phyloP scores from a whole-genome alignment of 805 yeast genomes.

The Nakazawaea ernobii region DNA sequence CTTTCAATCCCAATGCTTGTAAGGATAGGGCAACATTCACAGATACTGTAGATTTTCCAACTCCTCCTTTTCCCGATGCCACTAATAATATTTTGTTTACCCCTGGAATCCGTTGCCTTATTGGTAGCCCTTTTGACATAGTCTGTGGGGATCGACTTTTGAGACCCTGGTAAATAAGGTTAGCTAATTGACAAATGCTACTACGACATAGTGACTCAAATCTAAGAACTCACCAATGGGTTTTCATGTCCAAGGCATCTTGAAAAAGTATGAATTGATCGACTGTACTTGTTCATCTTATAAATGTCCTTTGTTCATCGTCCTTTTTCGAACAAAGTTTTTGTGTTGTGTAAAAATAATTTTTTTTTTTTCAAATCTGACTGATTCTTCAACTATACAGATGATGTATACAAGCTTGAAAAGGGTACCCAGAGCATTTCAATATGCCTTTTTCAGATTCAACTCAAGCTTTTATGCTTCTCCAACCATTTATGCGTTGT shows the following conservation, averaged over 20 bases:
- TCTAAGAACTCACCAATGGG: constrained; percentile 42
- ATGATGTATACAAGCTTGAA: no score
- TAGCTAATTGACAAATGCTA: not conserved
- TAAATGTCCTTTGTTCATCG: not conserved
- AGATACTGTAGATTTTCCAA: constrained; percentile 72
- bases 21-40: constrained; percentile 65
- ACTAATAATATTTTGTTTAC: constrained; percentile 61
- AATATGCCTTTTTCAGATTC: not conserved
- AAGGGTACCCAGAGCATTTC: not conserved
- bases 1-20: constrained; percentile 43
- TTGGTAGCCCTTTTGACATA: constrained; percentile 49
- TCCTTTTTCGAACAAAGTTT: no score
- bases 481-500: constrained; percentile 86
- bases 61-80: constrained; percentile 78
- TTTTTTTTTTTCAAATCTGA: no score
- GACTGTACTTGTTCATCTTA: not conserved
- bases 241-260: constrained; percentile 33
- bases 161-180: constrained; percentile 31
- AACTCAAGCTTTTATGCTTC: constrained; percentile 5
- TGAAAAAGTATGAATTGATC: not conserved
- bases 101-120: constrained; percentile 49
- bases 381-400: no score
- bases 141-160: constrained; percentile 33
- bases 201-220: not conserved
- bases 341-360: no score